Conservation (phyloP, 169 alveolate genomes). For the Plasmodium falciparum region DNA sequence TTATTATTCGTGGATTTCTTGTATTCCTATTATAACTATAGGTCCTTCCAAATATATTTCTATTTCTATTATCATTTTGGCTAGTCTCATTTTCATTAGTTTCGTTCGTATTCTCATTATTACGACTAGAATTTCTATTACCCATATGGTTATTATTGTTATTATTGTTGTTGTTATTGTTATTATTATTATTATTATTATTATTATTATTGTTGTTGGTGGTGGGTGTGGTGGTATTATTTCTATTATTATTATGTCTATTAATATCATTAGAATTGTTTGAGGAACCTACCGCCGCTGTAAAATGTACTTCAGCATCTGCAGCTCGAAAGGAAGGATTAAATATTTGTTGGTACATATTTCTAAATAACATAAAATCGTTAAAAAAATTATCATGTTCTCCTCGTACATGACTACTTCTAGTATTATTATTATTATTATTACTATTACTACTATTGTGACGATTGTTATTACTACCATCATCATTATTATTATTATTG, state of each 20-base stretch:
- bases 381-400: constrained; percentile 38
- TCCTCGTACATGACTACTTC: neutral
- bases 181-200: neutral
- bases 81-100: neutral
- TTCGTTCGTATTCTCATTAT: neutral
- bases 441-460: neutral
- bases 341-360: constrained; percentile 57
- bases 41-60: neutral
- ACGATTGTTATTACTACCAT: neutral
- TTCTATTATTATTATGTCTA: neutral
- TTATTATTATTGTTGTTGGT: too few species aligned
- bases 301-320: constrained; percentile 42
- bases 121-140: neutral
- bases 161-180: neutral
- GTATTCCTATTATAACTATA: neutral
- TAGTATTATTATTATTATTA: neutral
- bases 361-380: constrained; percentile 60
- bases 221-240: too few species aligned
- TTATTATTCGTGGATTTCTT: constrained; percentile 51
- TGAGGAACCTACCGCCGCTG: constrained; percentile 24
- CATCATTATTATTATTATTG: neutral
- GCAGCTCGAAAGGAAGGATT: constrained; percentile 23
- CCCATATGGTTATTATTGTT: neutral
- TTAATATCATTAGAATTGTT: neutral
- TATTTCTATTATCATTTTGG: neutral